Evolutionary conservation across 305 asterid species (phyloP).

Genomic region (Solanum hybrid): DNA sequence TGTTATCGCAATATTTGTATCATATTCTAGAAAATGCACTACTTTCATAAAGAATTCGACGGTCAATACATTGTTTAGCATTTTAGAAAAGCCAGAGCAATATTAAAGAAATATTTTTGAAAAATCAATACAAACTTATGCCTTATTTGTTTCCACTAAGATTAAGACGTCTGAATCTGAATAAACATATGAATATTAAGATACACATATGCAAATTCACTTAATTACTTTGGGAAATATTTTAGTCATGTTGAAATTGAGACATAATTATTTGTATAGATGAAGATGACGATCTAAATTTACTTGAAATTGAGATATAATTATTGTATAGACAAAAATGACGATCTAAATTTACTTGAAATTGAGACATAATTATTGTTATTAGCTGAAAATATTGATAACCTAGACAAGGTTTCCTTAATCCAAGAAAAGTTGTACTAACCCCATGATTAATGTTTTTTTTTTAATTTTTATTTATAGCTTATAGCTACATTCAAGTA

Average conservation of each 20-base stretch:
- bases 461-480: neutral
- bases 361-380: neutral
- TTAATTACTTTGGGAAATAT: neutral
- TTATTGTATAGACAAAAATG: neutral
- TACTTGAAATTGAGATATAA: neutral
- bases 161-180: no score
- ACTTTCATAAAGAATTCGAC: neutral
- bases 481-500: neutral
- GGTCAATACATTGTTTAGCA: no score
- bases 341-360: neutral
- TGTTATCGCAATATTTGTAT: neutral
- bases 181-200: no score
- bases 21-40: neutral
- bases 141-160: no score
- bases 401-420: constrained; percentile 6
- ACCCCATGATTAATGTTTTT: neutral
- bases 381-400: neutral
- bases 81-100: neutral
- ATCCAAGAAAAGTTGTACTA: constrained; percentile 11
- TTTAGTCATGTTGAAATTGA: neutral
- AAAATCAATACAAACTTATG: neutral
- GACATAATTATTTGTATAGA: neutral
- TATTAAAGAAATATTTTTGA: neutral
- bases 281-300: neutral
- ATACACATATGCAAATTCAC: neutral